Percentiles rank a stretch among this genome's conserved stretches.
These are phyloP conservation scores for Singerocomus inundabilis DNA, from an alignment of 1,284 basidiomycete species.

Conservation along the genomic window DNA sequence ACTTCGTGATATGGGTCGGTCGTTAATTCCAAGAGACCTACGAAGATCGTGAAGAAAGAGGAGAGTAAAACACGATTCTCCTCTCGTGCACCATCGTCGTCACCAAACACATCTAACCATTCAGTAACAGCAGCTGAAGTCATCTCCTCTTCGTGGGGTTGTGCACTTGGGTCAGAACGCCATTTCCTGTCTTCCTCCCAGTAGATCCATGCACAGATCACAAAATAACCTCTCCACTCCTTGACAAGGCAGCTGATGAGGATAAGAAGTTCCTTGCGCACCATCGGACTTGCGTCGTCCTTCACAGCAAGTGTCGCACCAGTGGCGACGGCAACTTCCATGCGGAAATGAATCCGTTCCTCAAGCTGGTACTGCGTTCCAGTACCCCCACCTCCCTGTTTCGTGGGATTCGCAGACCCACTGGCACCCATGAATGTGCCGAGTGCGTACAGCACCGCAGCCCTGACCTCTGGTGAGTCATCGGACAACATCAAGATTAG, in stretches of 20 bases:
- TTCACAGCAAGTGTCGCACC: conserved; percentile 78
- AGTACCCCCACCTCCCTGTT: conserved; percentile 80
- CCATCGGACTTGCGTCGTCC: conserved; percentile 95
- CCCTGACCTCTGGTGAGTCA: conserved; percentile 90
- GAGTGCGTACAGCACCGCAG: conserved; percentile 88
- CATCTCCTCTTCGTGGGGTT: conserved; percentile 60
- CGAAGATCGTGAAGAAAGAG: conserved; percentile 92
- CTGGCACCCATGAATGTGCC: conserved; percentile 93
- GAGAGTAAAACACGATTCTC: conserved; percentile 84
- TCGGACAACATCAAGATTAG: conserved; percentile 84
- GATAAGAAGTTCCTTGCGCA: conserved; percentile 91
- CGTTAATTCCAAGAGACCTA: conserved; percentile 86
- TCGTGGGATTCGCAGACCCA: conserved; percentile 65
- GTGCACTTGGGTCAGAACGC: conserved; percentile 36
- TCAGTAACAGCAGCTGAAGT: conserved; percentile 70
- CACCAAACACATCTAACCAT: conserved; percentile 69
- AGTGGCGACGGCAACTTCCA: conserved; percentile 78
- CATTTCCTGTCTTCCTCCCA: conserved; percentile 82
- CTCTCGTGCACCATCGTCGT: conserved; percentile 67
- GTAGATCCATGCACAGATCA: conserved; percentile 94
- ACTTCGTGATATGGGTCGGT: conserved; percentile 94
- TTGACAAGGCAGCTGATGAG: conserved; percentile 91
- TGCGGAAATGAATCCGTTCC: conserved; percentile 74
- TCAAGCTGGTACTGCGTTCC: conserved; percentile 84
- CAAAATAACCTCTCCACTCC: conserved; percentile 96